Evolutionary conservation across 225 moss, liverwort and hornwort genomes (phyloP), one percentile per base, ranked within the genome.

Genomic region (Climacium dendroides): DNA sequence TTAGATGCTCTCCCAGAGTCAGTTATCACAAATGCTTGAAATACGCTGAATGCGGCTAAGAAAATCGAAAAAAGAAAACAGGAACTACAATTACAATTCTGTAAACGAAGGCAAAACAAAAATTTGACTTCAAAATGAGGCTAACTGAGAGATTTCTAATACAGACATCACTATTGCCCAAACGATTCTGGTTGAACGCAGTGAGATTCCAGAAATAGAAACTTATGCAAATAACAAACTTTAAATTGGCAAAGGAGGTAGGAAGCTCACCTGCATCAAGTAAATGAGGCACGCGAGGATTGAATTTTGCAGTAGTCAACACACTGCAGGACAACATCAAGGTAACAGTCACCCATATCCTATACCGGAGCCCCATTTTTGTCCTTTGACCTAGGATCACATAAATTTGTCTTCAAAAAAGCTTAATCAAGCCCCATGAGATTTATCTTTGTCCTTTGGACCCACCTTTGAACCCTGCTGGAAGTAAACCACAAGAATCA

Each of bases 261-360:
- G 70, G 83, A 86, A 80, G 59, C 81, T 91, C 69, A 93, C 94
- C 94, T 37, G 91, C 83, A 87, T 92, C 88, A 54, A 92, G 91
- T 47, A 85, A 41, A 67, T 80, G 91, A 86, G 93, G 90, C 61
- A 94, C 76, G 74, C 78, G 91, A 75, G 93, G 89, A 90, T 73
- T 91, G 22, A 92, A 92, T 80, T 88, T 92, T 65, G 91, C 94
- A 90, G 91, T 83, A 45, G 92, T 83, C 52, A 91, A 79, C 83
- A 87, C 85, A 70, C 89, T 88, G 88, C 92, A 90, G 53, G 80
- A 92, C 43, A 91, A 48, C 63, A 94, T 41, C 85, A 94, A 70
- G 66, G 85, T 66, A 34, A 81, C 67, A 66, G 85, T 86, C 81
- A 90, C 60, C 89, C 89, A 91, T 82, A 70, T 87, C 88, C 90